phyloP scores from a whole-genome alignment of 2,329 filamentous ascomycete species.

The Coniochaeta sp. region DNA sequence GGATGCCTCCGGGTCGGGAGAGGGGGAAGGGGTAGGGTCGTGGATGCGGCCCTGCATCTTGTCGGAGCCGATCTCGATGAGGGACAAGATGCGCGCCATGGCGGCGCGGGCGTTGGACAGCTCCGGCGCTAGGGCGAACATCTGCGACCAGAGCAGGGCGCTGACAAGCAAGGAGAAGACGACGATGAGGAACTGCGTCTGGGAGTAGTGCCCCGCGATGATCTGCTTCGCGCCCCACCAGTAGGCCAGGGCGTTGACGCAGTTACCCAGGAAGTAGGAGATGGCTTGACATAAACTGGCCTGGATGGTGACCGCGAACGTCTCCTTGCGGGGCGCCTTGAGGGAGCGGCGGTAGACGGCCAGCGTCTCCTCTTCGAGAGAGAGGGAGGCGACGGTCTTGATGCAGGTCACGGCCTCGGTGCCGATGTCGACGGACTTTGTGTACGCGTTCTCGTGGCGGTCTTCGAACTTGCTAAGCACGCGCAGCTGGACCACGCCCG shows the following conservation, averaged over 20 bases:
- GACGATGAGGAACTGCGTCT: slow-evolving; percentile 67
- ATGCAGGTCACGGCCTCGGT: slow-evolving; percentile 61
- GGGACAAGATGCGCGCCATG: slow-evolving; percentile 48
- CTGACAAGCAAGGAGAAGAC: slow-evolving; percentile 65
- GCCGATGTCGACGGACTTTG: slow-evolving; percentile 55
- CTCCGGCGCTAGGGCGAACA: slow-evolving; percentile 70
- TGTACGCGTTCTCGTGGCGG: slow-evolving; percentile 57
- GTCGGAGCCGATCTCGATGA: slow-evolving; percentile 37
- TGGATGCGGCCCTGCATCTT: slow-evolving; percentile 10
- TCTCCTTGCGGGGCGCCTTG: slow-evolving; percentile 46
- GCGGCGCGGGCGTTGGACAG: slow-evolving; percentile 59
- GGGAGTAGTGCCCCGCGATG: slow-evolving; percentile 54
- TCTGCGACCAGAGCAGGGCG: slow-evolving; percentile 65
- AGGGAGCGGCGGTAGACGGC: slow-evolving; percentile 45
- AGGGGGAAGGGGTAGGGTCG: slow-evolving; percentile 4
- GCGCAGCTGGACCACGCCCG: slow-evolving; percentile 62
- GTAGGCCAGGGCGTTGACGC: slow-evolving; percentile 69
- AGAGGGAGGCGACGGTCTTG: slow-evolving; percentile 53
- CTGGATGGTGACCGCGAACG: slow-evolving; percentile 37
- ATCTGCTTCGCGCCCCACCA: slow-evolving; percentile 75
- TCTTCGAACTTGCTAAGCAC: slow-evolving; percentile 56
- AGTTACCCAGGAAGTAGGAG: slow-evolving; percentile 55
- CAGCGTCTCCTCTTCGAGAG: slow-evolving; percentile 44
- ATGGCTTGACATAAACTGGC: slow-evolving; percentile 56
- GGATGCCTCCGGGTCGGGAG: slow-evolving; percentile 19